Evolutionary conservation across 805 yeast species (phyloP).

Genomic region (Candida nitratophila): DNA sequence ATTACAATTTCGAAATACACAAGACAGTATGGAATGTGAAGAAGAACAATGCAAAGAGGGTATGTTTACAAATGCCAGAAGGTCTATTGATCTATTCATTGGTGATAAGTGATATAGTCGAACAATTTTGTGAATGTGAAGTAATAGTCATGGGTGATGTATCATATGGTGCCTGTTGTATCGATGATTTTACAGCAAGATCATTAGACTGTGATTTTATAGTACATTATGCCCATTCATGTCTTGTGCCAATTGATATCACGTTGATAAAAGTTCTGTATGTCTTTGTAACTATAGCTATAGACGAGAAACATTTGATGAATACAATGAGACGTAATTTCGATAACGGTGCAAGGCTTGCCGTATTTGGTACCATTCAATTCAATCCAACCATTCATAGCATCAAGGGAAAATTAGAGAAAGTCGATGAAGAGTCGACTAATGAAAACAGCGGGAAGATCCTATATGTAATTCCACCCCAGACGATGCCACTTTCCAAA

Average conservation of each 20-base stretch:
- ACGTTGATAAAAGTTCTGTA: conserved; percentile 89
- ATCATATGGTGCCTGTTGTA: conserved; percentile 97
- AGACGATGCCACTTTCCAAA: conserved; percentile 83
- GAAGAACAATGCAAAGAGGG: conserved; percentile 68
- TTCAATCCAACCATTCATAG: conserved; percentile 92
- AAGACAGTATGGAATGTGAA: conserved; percentile 91
- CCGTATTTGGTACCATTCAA: conserved; percentile 92
- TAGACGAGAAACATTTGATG: conserved; percentile 75
- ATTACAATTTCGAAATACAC: conserved; percentile 93
- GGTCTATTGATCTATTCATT: conserved; percentile 86
- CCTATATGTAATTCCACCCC: conserved; percentile 75
- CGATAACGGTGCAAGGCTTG: conserved; percentile 53
- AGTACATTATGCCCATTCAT: conserved; percentile 95
- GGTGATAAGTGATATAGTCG: conserved; percentile 84
- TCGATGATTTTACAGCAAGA: conserved; percentile 92
- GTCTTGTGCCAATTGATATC: conserved; percentile 90
- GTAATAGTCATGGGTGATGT: conserved; percentile 97
- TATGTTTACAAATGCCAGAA: conserved; percentile 96
- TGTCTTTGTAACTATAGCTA: conserved; percentile 87
- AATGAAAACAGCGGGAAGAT: conserved; percentile 25
- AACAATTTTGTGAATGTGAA: conserved; percentile 83
- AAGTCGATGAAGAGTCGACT: conserved; percentile 16
- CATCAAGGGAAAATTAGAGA: conserved; percentile 52
- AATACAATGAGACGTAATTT: conserved; percentile 74
- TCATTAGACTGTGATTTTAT: conserved; percentile 90